Percentiles rank a stretch among this genome's conserved stretches.
These are phyloP conservation scores for Boletus reticulatus DNA, from an alignment of 768 basidiomycete species.

Conservation along the genomic window DNA sequence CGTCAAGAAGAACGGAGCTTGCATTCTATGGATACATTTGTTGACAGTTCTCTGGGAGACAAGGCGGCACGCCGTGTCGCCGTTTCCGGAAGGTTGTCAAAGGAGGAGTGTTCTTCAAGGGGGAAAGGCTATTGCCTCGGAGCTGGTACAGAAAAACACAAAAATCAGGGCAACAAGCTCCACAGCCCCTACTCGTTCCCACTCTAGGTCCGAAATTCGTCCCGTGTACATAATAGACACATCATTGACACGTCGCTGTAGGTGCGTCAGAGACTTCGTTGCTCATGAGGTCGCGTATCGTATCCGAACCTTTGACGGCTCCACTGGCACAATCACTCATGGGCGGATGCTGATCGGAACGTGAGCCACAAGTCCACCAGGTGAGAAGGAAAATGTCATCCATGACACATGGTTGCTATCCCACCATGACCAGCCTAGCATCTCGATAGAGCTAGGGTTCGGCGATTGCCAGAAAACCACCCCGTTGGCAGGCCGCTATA, in stretches of 20 bases:
- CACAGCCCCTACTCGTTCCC: conserved; percentile 7
- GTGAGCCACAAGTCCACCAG: conserved; percentile 2
- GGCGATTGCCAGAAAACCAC: conserved; percentile 8
- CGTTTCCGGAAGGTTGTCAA: conserved; percentile 13
- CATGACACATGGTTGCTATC: conserved; percentile 11
- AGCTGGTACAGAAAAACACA: background rate
- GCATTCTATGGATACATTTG: conserved; percentile 1
- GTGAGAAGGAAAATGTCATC: conserved; percentile 14
- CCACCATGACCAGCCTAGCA: conserved; percentile 1
- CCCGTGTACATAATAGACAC: conserved; percentile 10
- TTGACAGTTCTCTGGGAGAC: conserved; percentile 15
- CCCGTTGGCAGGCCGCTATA: conserved; percentile 3
- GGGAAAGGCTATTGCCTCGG: conserved; percentile 13
- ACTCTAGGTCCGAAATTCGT: conserved; percentile 17
- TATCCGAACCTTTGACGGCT: conserved; percentile 1
- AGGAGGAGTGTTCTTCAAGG: background rate
- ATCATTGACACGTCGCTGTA: conserved; percentile 1
- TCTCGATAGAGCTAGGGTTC: conserved; percentile 6
- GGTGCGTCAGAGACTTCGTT: conserved; percentile 6
- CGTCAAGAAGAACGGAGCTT: conserved; percentile 3
- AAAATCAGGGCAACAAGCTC: conserved; percentile 1
- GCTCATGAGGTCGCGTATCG: conserved; percentile 2
- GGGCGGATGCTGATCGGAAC: conserved; percentile 29
- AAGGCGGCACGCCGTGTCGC: conserved; percentile 12
- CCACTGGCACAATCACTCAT: background rate